Conservation (phyloP, 2,329 filamentous ascomycete genomes). For the Lachnellula arida region DNA sequence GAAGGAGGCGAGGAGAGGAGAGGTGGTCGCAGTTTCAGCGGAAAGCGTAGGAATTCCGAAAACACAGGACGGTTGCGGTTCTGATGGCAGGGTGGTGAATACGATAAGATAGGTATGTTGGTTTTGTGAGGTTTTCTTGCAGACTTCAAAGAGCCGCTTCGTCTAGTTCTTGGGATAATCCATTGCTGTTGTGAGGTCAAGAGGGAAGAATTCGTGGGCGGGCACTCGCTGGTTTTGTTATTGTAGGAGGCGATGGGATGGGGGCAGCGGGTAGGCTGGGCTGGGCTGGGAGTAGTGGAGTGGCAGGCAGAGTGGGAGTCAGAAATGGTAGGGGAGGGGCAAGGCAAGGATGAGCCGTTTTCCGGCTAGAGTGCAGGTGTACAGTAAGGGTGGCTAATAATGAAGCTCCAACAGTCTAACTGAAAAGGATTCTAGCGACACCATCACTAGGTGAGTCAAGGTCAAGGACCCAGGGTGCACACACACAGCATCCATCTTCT, state of each 20-base stretch:
- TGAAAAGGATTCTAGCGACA: too few species aligned
- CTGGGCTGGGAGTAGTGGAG: slow-evolving; percentile 1
- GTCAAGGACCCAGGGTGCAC: too few species aligned
- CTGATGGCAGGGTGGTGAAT: not conserved
- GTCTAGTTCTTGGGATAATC: slow-evolving; percentile 26
- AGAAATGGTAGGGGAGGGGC: too few species aligned
- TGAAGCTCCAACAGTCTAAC: too few species aligned
- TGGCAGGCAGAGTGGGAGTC: too few species aligned
- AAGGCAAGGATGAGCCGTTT: too few species aligned
- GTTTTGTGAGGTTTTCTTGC: slow-evolving; percentile 5
- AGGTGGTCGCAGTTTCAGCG: slow-evolving; percentile 2
- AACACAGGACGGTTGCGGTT: too few species aligned
- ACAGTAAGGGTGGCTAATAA: too few species aligned
- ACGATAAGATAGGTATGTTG: not conserved
- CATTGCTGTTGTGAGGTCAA: slow-evolving; percentile 23
- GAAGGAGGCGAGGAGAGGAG: slow-evolving; percentile 4
- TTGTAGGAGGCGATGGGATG: slow-evolving; percentile 3
- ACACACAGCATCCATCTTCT: not conserved
- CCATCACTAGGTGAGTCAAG: too few species aligned
- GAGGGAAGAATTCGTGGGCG: slow-evolving; percentile 12
- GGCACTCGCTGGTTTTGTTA: slow-evolving; percentile 20
- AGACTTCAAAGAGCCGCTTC: slow-evolving; percentile 32
- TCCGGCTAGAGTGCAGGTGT: too few species aligned
- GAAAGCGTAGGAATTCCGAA: not conserved
- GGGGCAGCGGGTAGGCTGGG: slow-evolving; percentile 8